Evolutionary conservation across 1,284 basidiomycete genomes (phyloP), one percentile per base, ranked within the genome.

Genomic region (Flammula alnicola): DNA sequence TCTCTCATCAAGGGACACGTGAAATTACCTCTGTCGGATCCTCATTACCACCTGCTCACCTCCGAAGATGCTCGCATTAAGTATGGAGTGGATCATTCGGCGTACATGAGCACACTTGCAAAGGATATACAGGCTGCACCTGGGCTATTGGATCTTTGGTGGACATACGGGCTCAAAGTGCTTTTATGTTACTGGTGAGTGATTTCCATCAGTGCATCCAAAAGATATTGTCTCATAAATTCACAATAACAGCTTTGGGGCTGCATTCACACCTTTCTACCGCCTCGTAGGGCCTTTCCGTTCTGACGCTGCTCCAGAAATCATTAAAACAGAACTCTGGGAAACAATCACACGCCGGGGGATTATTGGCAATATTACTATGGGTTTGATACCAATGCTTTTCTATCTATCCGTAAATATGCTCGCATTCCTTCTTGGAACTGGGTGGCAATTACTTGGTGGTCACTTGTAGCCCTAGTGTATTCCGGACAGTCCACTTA

Each of bases 261-360:
- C 83, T 0, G 79, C 83, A 1, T 86, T 86, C 62, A 79, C 79
- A 3, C 70, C 81, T 0, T 83, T 84, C 61, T 87, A 85, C 61
- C 77, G 84, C 10, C 71, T 87, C 3, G 57, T 76, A 17, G 84
- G 83, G 0, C 83, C 84, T 2, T 81, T 74, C 65, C 68, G 63
- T 30, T 72, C 72, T 7, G 46, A 60, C 1, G 52, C 42, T 9
- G 79, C 79, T 1, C 68, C 73, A 5, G 51, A 64, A 3, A 74
- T 83, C 23, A 74, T 80, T 47, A 76, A 76, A 61, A 80, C 77
- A 1, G 84, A 87, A 62, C 68, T 86, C 11, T 85, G 79, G 79
- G 83, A 86, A 29, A 84, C 83, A 1, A 80, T 87, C 48, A 73
- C 67, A 7, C 72, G 84, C 0, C 67, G 84, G 37, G 83, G 83